These are phyloP conservation scores for Metahyphopichia silvanorum DNA, from an alignment of 805 yeast species.

Conservation along the genomic window DNA sequence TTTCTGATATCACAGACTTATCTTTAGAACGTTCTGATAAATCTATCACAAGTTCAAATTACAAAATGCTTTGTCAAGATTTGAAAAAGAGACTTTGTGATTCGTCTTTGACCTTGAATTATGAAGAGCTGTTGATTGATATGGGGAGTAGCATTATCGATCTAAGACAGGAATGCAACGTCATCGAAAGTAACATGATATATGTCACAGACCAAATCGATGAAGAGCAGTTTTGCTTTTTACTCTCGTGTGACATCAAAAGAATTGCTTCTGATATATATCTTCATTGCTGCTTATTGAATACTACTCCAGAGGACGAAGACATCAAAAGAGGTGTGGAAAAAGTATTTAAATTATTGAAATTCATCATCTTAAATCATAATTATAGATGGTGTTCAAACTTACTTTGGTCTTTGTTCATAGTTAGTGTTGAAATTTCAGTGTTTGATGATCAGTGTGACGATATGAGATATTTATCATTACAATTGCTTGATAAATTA, in stretches of 20 bases:
- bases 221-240: conserved; percentile 21
- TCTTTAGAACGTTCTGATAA: conserved; percentile 21
- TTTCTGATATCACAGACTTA: conserved; percentile 30
- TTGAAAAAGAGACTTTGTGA: conserved; percentile 12
- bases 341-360: conserved; percentile 15
- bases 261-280: conserved; percentile 19
- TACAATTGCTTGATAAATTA: conserved; percentile 20
- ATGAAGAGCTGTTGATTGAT: conserved; percentile 9
- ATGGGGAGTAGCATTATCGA: background rate
- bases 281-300: conserved; percentile 23
- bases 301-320: conserved; percentile 19
- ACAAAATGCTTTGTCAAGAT: conserved; percentile 10
- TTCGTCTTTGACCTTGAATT: conserved; percentile 8
- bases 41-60: conserved; percentile 11
- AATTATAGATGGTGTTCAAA: conserved; percentile 27
- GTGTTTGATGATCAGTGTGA: conserved; percentile 20
- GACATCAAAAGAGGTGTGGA: conserved; percentile 12
- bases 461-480: conserved; percentile 19
- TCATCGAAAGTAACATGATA: background rate
- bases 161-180: background rate
- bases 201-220: conserved; percentile 1
- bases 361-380: conserved; percentile 20
- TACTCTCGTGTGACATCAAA: conserved; percentile 26
- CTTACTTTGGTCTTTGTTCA: conserved; percentile 27
- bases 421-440: conserved; percentile 24